Percentiles rank a stretch among this genome's conserved stretches.
Conservation (phyloP, 2,329 filamentous ascomycete species). For the Penicillium oxalicum region DNA sequence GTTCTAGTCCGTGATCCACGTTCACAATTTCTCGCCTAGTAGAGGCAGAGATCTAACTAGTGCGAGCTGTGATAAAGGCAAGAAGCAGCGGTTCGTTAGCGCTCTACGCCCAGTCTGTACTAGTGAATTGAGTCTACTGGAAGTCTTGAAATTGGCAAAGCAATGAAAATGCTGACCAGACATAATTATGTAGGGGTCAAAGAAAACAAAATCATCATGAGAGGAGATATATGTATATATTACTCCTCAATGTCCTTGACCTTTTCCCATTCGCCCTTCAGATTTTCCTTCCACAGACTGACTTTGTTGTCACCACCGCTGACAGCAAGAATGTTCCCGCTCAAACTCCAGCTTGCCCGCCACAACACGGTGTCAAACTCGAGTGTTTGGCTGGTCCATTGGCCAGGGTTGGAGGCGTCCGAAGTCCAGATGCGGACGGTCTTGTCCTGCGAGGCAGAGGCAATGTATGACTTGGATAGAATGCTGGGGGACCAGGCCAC, state of each 20-base stretch:
- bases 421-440: slow-evolving; percentile 96
- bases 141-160: not conserved
- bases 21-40: no score
- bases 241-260: slow-evolving; percentile 94
- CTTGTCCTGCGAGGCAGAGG: slow-evolving; percentile 91
- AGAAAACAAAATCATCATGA: slow-evolving; percentile 14
- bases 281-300: slow-evolving; percentile 95
- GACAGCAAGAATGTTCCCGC: slow-evolving; percentile 91
- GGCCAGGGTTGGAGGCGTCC: slow-evolving; percentile 57
- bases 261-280: slow-evolving; percentile 93
- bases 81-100: no score
- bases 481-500: slow-evolving; percentile 96
- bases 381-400: slow-evolving; percentile 81
- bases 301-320: slow-evolving; percentile 95
- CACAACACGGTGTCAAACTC: slow-evolving; percentile 85
- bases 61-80: no score
- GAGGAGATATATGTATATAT: slow-evolving; percentile 10
- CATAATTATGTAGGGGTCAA: slow-evolving; percentile 8
- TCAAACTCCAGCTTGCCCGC: slow-evolving; percentile 97
- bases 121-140: no score
- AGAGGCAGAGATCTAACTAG: no score
- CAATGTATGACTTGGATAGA: slow-evolving; percentile 93
- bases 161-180: slow-evolving; percentile 3
- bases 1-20: no score
- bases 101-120: no score